Evolutionary conservation across 441 rosid genomes (phyloP).

Genomic region (Rhodomyrtus psidioides): DNA sequence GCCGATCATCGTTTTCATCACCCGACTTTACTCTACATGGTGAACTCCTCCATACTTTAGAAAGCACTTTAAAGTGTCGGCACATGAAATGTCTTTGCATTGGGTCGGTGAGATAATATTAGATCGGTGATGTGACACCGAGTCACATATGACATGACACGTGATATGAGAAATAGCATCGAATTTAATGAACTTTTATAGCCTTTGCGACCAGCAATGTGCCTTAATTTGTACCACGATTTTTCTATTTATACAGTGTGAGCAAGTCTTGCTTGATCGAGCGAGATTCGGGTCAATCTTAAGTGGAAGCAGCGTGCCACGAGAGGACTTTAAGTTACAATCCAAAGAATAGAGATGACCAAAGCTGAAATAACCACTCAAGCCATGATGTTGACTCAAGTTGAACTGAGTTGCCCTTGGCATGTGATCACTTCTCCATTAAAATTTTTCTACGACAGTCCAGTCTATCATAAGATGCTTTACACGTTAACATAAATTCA

Average conservation of each 20-base stretch:
- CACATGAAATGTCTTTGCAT: background rate
- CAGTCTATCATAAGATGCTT: background rate
- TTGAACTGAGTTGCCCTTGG: no score
- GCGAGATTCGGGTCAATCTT: background rate
- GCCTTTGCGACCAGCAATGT: fast-evolving
- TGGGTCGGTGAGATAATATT: background rate
- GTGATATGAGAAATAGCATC: background rate
- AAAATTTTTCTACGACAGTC: background rate
- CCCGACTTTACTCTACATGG: background rate
- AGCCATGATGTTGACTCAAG: no score
- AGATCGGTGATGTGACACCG: background rate
- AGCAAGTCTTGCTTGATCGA: background rate
- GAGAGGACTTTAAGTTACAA: background rate
- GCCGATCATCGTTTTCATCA: background rate
- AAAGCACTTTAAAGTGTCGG: background rate
- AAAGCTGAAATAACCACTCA: background rate
- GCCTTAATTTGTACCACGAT: background rate
- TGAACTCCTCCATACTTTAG: background rate
- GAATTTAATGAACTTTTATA: background rate
- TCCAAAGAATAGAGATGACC: background rate
- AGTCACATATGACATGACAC: background rate
- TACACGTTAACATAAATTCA: background rate
- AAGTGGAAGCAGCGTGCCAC: background rate
- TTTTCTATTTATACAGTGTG: background rate
- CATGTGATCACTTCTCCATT: background rate